Conservation (phyloP, 2,329 filamentous ascomycete species). For the Sporothrix inflata region DNA sequence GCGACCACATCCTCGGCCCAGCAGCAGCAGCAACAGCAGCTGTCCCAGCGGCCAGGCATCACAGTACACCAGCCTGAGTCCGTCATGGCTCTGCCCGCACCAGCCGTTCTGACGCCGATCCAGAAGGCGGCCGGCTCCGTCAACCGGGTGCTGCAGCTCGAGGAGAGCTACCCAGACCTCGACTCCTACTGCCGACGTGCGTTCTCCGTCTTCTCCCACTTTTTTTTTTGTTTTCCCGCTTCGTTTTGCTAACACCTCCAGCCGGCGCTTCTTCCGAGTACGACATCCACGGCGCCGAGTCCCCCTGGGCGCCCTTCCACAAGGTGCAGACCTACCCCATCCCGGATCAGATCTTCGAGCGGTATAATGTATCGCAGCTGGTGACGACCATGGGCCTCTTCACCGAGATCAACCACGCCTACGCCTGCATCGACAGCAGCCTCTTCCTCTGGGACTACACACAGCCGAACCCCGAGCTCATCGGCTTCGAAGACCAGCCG, state of each 20-base stretch:
- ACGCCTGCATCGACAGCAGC: conserved; percentile 93
- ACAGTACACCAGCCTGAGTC: conserved; percentile 40
- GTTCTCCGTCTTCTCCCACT: conserved; percentile 43
- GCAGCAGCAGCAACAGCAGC: background rate
- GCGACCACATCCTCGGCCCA: background rate
- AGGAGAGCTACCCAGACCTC: conserved; percentile 83
- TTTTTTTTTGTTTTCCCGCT: background rate
- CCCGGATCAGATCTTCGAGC: conserved; percentile 87
- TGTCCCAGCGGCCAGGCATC: background rate
- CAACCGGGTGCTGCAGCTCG: conserved; percentile 74
- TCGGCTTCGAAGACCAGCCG: conserved; percentile 87
- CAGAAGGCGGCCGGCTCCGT: conserved; percentile 81
- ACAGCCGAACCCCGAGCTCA: conserved; percentile 83
- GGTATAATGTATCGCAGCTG: conserved; percentile 85
- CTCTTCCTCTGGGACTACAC: conserved; percentile 99
- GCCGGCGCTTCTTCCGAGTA: conserved; percentile 92
- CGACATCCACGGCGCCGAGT: conserved; percentile 69
- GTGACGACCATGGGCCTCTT: conserved; percentile 95
- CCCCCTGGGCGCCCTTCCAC: conserved; percentile 86
- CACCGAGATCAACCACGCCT: conserved; percentile 91
- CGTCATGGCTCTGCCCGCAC: conserved; percentile 49
- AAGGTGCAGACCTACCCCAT: conserved; percentile 85
- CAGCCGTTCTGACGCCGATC: conserved; percentile 53
- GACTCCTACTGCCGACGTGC: conserved; percentile 87
- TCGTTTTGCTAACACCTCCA: conserved; percentile 42